These are phyloP conservation scores for Haplosporangium sp. DNA, from an alignment of 371 early-diverging fungal genomes.

Conservation along the genomic window DNA sequence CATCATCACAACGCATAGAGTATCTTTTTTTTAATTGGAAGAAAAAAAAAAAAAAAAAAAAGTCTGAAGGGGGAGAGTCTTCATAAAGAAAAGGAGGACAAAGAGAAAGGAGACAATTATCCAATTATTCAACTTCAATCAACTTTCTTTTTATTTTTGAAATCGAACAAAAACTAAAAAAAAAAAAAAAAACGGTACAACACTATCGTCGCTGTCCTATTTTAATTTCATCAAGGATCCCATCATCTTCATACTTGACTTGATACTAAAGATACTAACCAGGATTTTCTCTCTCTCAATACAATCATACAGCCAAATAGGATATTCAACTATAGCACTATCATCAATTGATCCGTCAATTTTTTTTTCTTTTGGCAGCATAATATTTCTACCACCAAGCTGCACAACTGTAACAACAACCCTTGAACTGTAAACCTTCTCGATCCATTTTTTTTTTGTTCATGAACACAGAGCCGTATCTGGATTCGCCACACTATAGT, in stretches of 20 bases:
- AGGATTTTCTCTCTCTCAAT: no score
- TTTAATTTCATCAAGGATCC: no score
- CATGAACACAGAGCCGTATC: conserved; percentile 46
- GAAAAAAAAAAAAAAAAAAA: neutral
- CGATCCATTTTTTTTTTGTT: neutral
- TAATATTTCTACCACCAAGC: no score
- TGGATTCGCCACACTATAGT: conserved; percentile 36
- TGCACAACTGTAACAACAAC: no score
- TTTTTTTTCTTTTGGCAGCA: no score
- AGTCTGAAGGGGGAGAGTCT: neutral
- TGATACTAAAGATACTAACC: no score
- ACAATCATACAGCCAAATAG: neutral
- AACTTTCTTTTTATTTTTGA: conserved; percentile 13
- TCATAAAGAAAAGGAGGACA: neutral
- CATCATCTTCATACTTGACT: no score
- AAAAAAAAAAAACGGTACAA: no score
- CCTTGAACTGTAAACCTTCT: no score
- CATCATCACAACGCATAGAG: neutral
- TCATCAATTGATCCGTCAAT: neutral
- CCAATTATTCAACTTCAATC: neutral
- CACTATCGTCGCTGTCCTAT: no score
- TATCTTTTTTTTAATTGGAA: neutral
- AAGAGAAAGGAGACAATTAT: neutral
- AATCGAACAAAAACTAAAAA: no score
- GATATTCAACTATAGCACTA: no score